Percentiles rank a stretch among this genome's conserved stretches.
Evolutionary conservation across 495 filamentous ascomycete species (phyloP).

Genomic region (Lentithecium fluviatile): DNA sequence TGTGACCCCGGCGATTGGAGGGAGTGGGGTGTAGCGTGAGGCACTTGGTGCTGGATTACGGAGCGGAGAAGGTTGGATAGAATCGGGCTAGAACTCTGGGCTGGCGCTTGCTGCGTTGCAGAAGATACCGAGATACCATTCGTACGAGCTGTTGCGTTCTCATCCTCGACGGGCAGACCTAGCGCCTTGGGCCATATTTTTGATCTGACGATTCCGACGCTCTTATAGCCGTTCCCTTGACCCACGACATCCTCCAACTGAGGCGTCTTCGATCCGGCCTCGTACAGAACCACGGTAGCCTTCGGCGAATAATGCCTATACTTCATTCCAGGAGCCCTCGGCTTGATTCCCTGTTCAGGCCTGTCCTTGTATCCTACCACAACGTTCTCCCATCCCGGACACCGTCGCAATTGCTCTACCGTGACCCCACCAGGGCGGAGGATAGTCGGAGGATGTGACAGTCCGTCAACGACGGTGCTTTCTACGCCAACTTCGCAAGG

Average conservation of each 20-base stretch:
- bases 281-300: constrained; percentile 81
- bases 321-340: constrained; percentile 95
- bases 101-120: neutral
- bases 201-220: constrained; percentile 45
- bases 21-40: constrained; percentile 15
- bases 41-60: constrained; percentile 21
- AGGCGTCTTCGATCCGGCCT: constrained; percentile 48
- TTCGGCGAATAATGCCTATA: constrained; percentile 96
- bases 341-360: constrained; percentile 55
- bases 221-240: constrained; percentile 29
- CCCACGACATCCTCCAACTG: constrained; percentile 37
- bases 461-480: constrained; percentile 92
- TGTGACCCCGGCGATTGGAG: neutral
- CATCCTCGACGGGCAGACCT: constrained; percentile 4
- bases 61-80: constrained; percentile 28
- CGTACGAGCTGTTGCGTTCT: neutral
- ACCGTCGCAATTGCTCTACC: constrained; percentile 71
- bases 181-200: constrained; percentile 36
- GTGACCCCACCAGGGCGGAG: constrained; percentile 89
- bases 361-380: constrained; percentile 71
- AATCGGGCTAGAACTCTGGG: neutral
- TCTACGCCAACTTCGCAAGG: constrained; percentile 85
- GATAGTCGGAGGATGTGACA: constrained; percentile 75
- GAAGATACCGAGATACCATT: neutral
- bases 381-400: constrained; percentile 77